A percentile compares a stretch with the other conserved stretches of the same genome.
phyloP scores from a whole-genome alignment of 2,329 filamentous ascomycete genomes.

The Macrophomina pseudophaseolina region DNA sequence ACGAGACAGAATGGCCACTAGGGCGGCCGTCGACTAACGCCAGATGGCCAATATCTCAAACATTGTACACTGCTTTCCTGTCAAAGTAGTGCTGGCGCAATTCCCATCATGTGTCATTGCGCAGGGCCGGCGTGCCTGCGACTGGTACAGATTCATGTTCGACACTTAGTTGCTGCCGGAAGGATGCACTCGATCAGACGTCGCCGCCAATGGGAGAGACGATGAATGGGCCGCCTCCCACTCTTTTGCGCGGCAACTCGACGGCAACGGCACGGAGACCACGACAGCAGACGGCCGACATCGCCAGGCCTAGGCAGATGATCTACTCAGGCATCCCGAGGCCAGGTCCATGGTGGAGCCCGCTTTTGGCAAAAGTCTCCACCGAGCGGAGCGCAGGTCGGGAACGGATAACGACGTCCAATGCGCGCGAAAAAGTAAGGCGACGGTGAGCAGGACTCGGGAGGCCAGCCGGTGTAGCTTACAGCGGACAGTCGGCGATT shows the following conservation, averaged over 20 bases:
- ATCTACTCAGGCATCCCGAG: constrained; percentile 21
- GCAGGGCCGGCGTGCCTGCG: neutral
- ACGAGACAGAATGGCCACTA: neutral
- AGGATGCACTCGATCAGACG: neutral
- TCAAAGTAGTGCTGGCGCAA: neutral
- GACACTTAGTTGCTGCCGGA: neutral
- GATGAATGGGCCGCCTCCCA: neutral
- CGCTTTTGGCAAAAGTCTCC: constrained; percentile 3
- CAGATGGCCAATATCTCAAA: constrained; percentile 3
- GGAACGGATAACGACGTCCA: neutral
- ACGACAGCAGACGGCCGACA: constrained; percentile 4
- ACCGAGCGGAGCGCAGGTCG: constrained; percentile 1
- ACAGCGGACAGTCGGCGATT: neutral
- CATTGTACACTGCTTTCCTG: neutral
- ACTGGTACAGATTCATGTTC: neutral
- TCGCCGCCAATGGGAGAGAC: neutral
- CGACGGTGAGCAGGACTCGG: neutral
- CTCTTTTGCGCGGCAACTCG: neutral
- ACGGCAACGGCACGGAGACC: neutral
- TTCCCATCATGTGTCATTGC: constrained; percentile 7
- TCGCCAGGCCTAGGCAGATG: constrained; percentile 9
- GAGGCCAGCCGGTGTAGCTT: neutral
- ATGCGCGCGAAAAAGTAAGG: neutral
- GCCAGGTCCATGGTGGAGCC: constrained; percentile 16
- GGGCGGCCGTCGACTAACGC: neutral